Conservation (phyloP, 2,329 filamentous ascomycete species). For the Emericellopsis cladophorae region DNA sequence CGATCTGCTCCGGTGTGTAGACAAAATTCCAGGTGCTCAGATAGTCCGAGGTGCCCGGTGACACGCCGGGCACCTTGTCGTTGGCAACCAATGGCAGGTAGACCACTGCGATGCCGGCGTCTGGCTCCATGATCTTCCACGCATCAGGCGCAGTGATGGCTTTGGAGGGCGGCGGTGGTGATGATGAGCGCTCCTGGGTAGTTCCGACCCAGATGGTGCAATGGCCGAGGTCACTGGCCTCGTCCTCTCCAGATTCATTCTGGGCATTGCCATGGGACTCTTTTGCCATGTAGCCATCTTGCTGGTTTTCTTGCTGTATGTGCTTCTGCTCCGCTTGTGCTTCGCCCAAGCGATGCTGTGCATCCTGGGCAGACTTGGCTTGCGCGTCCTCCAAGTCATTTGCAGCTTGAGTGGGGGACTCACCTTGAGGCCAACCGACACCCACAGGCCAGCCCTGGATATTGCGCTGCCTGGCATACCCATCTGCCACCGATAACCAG, state of each 20-base stretch:
- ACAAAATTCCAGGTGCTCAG: conserved; percentile 98
- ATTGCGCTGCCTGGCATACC: conserved; percentile 79
- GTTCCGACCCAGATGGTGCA: conserved; percentile 94
- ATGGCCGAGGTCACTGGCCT: conserved; percentile 60
- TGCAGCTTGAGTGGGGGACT: conserved; percentile 45
- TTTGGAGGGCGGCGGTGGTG: conserved; percentile 41
- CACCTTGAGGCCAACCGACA: conserved; percentile 71
- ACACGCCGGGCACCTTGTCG: conserved; percentile 64
- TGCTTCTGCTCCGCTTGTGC: conserved; percentile 37
- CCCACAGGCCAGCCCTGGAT: conserved; percentile 93
- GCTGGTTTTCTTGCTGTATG: conserved; percentile 11
- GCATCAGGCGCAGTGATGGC: conserved; percentile 49
- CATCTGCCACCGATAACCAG: conserved; percentile 89
- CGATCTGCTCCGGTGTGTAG: conserved; percentile 83
- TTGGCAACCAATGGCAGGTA: conserved; percentile 89
- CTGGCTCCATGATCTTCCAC: conserved; percentile 55
- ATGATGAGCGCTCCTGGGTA: conserved; percentile 54
- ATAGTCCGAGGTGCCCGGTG: conserved; percentile 73
- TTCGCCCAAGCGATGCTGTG: conserved; percentile 48
- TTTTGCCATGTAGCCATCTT: conserved; percentile 10
- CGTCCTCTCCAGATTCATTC: conserved; percentile 27
- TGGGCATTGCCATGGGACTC: conserved; percentile 17
- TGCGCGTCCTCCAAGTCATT: conserved; percentile 55
- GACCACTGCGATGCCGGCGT: conserved; percentile 77
- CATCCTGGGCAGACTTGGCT: conserved; percentile 44